Evolutionary conservation across 2,329 filamentous ascomycete species (phyloP).

Genomic region (Alternaria arbusti): DNA sequence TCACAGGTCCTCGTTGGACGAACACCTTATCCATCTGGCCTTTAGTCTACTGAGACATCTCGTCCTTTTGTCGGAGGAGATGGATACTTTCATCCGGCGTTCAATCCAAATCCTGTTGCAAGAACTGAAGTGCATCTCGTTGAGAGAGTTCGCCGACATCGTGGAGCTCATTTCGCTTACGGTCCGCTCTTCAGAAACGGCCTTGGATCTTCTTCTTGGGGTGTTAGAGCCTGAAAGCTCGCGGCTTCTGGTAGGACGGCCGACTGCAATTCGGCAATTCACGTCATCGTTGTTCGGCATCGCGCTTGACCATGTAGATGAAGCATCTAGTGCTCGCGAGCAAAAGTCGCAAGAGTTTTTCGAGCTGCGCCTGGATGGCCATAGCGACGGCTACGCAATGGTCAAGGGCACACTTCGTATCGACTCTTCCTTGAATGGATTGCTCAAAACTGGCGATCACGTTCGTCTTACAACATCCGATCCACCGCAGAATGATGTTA

Average conservation of each 20-base stretch:
- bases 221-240: conserved; percentile 41
- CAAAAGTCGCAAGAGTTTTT: conserved; percentile 13
- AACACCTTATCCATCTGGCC: conserved; percentile 16
- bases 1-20: conserved; percentile 20
- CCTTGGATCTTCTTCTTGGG: conserved; percentile 42
- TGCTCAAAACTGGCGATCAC: conserved; percentile 34
- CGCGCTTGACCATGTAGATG: conserved; percentile 51
- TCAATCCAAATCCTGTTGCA: conserved; percentile 36
- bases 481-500: conserved; percentile 40
- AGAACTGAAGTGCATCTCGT: conserved; percentile 30
- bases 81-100: conserved; percentile 31
- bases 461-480: conserved; percentile 45
- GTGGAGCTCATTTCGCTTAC: conserved; percentile 44
- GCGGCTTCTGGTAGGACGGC: conserved; percentile 36
- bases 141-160: conserved; percentile 35
- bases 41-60: conserved; percentile 23
- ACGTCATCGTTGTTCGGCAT: conserved; percentile 46
- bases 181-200: conserved; percentile 39
- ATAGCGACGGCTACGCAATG: conserved; percentile 16
- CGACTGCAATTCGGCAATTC: conserved; percentile 37
- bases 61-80: conserved; percentile 31
- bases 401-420: conserved; percentile 25
- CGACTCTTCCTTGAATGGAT: conserved; percentile 18
- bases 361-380: conserved; percentile 10
- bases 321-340: conserved; percentile 29